Base-by-base conservation (phyloP, 345 rosid species). In the Alliaria petiolata region DNA sequence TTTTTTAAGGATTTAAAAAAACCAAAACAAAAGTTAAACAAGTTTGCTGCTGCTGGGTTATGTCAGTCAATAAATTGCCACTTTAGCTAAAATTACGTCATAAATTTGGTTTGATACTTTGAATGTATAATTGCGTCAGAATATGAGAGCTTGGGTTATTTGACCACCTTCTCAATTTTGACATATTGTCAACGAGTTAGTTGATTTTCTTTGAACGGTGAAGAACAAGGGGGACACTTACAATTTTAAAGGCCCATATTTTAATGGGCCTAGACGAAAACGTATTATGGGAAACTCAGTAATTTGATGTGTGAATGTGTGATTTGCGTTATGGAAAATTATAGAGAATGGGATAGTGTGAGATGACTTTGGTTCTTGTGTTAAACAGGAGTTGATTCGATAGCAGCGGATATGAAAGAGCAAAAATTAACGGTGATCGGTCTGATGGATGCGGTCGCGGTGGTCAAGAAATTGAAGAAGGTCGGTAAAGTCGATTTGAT, bases 351-450 rank as follows among this genome's bases (percentile, higher is more conserved):
- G 12, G 40, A 31, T n/a, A 43, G 31, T 30, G 7, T 20, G 25
- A 15, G 3, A 13, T 1, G 15, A 26, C 30, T 49, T n/a, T 65
- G 49, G 39, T 38, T 51, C 16, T 15, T 31, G 33, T 56, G 51
- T 42, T 16, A 26, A 16, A 22, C 86, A 89, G 93, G 96, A 62
- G 93, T 90, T 54, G 97, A 89, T 86, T 87, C 97, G 14, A 93
- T 93, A 65, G 87, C 89, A 14, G 96, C 91, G 28, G 97, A 93
- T 79, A 71, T 81, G 56, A 93, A 91, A 81, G 97, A 93, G 2
- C 97, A 89, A 81, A 93, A 93, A 78, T 74, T 93, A 71, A 93
- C 93, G 4, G 95, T 93, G 81, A 79, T 84, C 47, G 98, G 98
- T 67, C 17, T 22, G 67, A 93, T 91, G 98, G 98, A 93, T 36